Evolutionary conservation across 2,329 filamentous ascomycete genomes (phyloP), one percentile per base, ranked within the genome.

Genomic region (Pyricularia pennisetigena): DNA sequence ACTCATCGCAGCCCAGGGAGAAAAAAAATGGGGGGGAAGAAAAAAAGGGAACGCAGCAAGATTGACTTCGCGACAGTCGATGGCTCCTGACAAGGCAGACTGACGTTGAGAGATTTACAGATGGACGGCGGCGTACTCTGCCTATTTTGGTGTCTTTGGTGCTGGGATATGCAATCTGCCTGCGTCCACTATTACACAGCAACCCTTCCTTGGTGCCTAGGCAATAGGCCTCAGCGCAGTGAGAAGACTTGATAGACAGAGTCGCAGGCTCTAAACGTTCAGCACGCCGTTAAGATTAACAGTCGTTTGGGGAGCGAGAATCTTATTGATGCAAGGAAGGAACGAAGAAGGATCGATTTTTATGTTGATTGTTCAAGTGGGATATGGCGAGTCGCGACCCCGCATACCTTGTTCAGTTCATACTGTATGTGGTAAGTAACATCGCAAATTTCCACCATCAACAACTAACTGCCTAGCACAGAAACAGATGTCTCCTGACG

Each of bases 1-100:
- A 70, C 74, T 77, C 76, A 77, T 77, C 23, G n/a, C 24, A 23
- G 35, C 20, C 26, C 20, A 61, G 57, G 8, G 12, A 24, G 12
- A 54, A n/a, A 54, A 24, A 23, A 12, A 23, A 57, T n/a, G n/a
- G n/a, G n/a, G n/a, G n/a, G n/a, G n/a, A n/a, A n/a, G n/a, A n/a
- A n/a, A n/a, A n/a, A n/a, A n/a, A 16, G 12, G 6, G 41, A 61
- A n/a, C 4, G 12, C 57, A 61, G 24, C 12, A 61, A 61, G 26
- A 16, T 14, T n/a, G 23, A 23, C 41, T 49, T 3, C 9, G 41
- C 4, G 41, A 49, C 4, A 49, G 9, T n/a, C 5, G 20, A 49
- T 49, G 4, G 20, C 41, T n/a, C 16, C 14, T 8, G 14, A 6
- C 41, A 49, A 49, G 20, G 1, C 20, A n/a, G 1, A 49, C 41